Base-by-base conservation (phyloP, 768 basidiomycete species). In the Boletus reticulatus region DNA sequence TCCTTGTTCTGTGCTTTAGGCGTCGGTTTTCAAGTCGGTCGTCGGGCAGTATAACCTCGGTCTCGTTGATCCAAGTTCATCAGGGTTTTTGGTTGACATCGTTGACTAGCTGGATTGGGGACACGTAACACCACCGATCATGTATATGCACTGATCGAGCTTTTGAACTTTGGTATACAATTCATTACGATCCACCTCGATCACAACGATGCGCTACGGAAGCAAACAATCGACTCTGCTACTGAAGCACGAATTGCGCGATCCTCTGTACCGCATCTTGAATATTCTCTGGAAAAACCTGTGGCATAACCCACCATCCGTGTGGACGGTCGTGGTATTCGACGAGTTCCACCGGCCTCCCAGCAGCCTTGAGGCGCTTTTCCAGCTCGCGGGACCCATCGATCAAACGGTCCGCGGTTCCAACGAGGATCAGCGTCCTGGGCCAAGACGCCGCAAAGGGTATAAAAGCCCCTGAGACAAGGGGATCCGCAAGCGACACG, bases 311-410 rank as follows among this genome's bases (percentile, higher is more conserved):
- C 67, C 67, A 70, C 59, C 63, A 68, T 1, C 11, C 56, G 57
- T 70, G 67, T 2, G 67, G 64, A 19, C 58, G 55, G 5, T 54
- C 55, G 11, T 57, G 43, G 31, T 71, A 69, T 32, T 69, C 69
- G 17, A 71, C 49, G 29, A 68, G 55, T 17, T 68, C 61, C 2
- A 66, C 62, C 1, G 48, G 55, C 27, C 34, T 43, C 6, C 37
- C 32, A 1, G 34, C 9, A 2, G n/a, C n/a, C n/a, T n/a, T n/a
- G n/a, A n/a, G n/a, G n/a, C n/a, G n/a, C n/a, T n/a, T n/a, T n/a
- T n/a, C 45, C 20, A 69, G 8, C 24, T 56, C 58, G 10, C 58
- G 55, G 4, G 60, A 56, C 8, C 17, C 43, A 5, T 59, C 56
- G 2, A 60, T 43, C 27, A 64, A 8, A 8, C 4, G 11, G 54